Percentiles rank a stretch among this genome's conserved stretches.
phyloP scores from a whole-genome alignment of 1,284 basidiomycete species.

The Puccinia coronata region DNA sequence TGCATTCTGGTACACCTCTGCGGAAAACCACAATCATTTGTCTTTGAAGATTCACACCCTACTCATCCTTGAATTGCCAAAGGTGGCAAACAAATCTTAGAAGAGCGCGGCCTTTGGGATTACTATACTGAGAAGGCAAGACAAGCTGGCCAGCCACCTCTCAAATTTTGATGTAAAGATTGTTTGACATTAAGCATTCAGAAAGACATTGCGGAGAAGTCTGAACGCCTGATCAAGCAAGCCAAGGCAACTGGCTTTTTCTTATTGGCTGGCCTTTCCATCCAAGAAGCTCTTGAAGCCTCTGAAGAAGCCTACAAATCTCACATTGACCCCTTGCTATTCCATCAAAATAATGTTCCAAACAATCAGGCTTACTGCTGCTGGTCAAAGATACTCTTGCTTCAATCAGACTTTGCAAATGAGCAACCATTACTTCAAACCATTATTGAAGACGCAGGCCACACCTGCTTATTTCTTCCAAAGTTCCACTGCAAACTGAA shows the following conservation, averaged over 20 bases:
- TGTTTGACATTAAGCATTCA: not conserved
- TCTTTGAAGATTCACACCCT: too few species aligned
- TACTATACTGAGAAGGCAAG: not conserved
- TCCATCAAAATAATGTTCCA: too few species aligned
- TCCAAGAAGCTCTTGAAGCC: not conserved
- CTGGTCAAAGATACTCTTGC: not conserved
- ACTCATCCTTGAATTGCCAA: slow-evolving; percentile 3
- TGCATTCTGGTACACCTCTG: too few species aligned
- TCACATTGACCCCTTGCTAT: too few species aligned
- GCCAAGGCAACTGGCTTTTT: not conserved
- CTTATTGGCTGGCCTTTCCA: not conserved
- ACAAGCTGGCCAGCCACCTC: not conserved
- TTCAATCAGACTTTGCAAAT: not conserved
- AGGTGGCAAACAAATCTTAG: not conserved
- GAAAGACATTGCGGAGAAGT: not conserved
- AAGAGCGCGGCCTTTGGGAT: too few species aligned
- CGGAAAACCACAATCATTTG: too few species aligned
- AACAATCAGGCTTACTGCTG: not conserved
- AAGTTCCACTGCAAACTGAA: too few species aligned
- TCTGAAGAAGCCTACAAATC: not conserved
- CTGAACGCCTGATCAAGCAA: not conserved
- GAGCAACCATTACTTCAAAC: not conserved
- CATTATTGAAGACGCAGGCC: too few species aligned
- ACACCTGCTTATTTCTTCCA: too few species aligned
- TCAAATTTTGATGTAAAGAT: not conserved